Evolutionary conservation across 2,329 filamentous ascomycete species (phyloP).

Genomic region (Claviceps pazoutovae): DNA sequence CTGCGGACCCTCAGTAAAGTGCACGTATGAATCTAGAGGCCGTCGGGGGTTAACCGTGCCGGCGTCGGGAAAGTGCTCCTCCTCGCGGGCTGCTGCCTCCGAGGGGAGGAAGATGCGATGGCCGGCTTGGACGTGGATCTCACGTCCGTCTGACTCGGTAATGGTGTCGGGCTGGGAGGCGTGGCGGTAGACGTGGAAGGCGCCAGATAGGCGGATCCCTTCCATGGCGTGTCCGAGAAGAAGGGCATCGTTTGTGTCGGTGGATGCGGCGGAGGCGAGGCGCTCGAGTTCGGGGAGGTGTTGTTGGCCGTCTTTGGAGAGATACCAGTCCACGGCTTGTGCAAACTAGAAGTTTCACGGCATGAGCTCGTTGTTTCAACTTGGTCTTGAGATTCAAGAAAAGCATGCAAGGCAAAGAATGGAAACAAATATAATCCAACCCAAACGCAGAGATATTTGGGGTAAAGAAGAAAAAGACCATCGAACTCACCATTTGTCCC

Average conservation of each 20-base stretch:
- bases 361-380: no score
- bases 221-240: slow-evolving; percentile 60
- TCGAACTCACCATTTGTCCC: slow-evolving; percentile 43
- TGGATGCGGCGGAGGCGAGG: slow-evolving; percentile 40
- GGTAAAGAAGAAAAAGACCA: no score
- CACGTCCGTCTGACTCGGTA: slow-evolving; percentile 34
- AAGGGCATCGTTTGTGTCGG: slow-evolving; percentile 44
- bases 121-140: slow-evolving; percentile 38
- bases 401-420: no score
- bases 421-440: no score
- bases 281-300: slow-evolving; percentile 47
- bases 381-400: no score
- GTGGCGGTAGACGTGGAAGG: slow-evolving; percentile 46
- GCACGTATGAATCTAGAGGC: slow-evolving; percentile 49
- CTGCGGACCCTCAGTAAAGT: slow-evolving; percentile 49
- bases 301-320: slow-evolving; percentile 39
- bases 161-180: slow-evolving; percentile 32
- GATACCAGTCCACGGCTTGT: slow-evolving; percentile 59
- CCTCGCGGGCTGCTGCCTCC: slow-evolving; percentile 40
- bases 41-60: slow-evolving; percentile 47
- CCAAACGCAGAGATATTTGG: no score
- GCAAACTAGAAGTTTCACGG: slow-evolving; percentile 37
- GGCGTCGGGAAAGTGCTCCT: slow-evolving; percentile 45
- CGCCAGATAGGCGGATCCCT: slow-evolving; percentile 53
- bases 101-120: slow-evolving; percentile 52